phyloP scores from a whole-genome alignment of 805 yeast species.

The Maudiozyma saulgeensis region DNA sequence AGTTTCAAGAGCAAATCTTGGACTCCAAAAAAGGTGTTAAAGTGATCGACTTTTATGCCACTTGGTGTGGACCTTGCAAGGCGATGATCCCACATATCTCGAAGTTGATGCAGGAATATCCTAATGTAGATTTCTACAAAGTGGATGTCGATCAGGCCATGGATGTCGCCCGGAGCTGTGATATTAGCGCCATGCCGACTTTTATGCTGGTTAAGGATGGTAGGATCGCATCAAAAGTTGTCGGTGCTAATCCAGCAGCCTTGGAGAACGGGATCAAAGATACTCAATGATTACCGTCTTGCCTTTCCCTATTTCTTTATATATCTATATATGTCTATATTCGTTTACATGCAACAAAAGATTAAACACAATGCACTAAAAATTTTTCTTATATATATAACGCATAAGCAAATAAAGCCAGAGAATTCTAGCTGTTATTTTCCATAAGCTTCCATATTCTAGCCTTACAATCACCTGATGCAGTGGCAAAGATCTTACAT shows the following conservation, averaged over 20 bases:
- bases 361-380: too few relatives aligned
- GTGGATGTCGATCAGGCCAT: conserved; percentile 59
- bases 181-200: conserved; percentile 70
- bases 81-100: conserved; percentile 55
- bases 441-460: conserved; percentile 83
- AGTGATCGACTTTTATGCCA: conserved; percentile 57
- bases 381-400: too few relatives aligned
- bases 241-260: conserved; percentile 48
- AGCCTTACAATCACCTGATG: conserved; percentile 95
- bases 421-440: background rate
- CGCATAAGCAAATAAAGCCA: too few relatives aligned
- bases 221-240: conserved; percentile 43
- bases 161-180: conserved; percentile 53
- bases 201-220: conserved; percentile 55
- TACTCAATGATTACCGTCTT: background rate
- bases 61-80: conserved; percentile 76
- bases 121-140: conserved; percentile 48
- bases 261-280: conserved; percentile 17
- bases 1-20: conserved; percentile 29
- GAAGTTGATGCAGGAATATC: conserved; percentile 30
- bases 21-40: conserved; percentile 29
- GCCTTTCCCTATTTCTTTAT: background rate
- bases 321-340: background rate
- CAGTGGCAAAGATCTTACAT: conserved; percentile 87
- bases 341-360: background rate